A percentile compares a stretch with the other conserved stretches of the same genome.
phyloP scores from a whole-genome alignment of 768 basidiomycete species.

The Lactarius psammicola region DNA sequence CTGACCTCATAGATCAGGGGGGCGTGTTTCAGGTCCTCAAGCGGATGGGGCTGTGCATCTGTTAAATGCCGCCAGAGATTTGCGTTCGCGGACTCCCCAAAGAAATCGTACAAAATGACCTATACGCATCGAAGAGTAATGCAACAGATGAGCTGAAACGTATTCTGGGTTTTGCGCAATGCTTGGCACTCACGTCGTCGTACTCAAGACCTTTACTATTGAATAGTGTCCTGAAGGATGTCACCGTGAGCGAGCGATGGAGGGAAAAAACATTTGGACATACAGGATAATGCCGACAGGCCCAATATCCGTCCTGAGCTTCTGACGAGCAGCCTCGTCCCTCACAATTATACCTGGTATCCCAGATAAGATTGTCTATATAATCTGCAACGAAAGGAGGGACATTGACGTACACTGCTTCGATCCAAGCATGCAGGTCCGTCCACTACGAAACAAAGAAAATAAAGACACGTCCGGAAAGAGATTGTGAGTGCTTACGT shows the following conservation, averaged over 20 bases:
- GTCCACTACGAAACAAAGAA: slow-evolving; percentile 37
- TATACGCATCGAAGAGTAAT: too few relatives aligned
- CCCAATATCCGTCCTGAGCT: too few relatives aligned
- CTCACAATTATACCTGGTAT: too few relatives aligned
- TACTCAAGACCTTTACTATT: slow-evolving; percentile 70
- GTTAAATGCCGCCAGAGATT: slow-evolving; percentile 17
- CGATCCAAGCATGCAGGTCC: slow-evolving; percentile 57
- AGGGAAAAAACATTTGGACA: slow-evolving; percentile 24
- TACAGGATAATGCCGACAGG: slow-evolving; percentile 59
- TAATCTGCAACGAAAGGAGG: too few relatives aligned
- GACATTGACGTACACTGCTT: too few relatives aligned
- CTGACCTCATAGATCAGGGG: slow-evolving; percentile 18
- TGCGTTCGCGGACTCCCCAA: slow-evolving; percentile 57
- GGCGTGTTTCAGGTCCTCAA: neutral
- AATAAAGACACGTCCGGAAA: neutral
- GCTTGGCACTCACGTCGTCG: slow-evolving; percentile 46
- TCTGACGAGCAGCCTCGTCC: too few relatives aligned
- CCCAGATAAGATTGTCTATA: too few relatives aligned
- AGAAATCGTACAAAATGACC: slow-evolving; percentile 77
- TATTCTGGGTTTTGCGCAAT: neutral
- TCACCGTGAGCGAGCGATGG: neutral
- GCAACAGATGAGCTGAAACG: neutral
- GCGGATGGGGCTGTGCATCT: neutral
- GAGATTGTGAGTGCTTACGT: neutral
- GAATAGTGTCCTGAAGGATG: slow-evolving; percentile 46